Base-by-base conservation (phyloP, 768 basidiomycete genomes). In the Gloeostereum incarnatum region DNA sequence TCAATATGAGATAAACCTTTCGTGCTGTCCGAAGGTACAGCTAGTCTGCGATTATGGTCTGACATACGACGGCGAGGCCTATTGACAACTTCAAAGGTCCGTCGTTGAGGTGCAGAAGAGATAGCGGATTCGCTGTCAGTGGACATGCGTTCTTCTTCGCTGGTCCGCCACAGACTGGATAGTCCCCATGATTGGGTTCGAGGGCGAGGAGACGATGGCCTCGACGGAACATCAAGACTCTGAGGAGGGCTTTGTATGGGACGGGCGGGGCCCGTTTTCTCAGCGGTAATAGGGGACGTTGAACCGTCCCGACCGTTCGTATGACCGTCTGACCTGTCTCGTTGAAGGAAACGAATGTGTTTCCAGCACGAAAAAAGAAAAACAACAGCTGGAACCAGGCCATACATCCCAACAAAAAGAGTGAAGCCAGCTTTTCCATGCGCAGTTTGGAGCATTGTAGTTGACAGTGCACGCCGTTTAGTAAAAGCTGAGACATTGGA, bases 391-490 rank as follows among this genome's bases (percentile, higher is more conserved):
- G 75, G 79, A 13, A 75, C 45, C 29, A 75, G 27, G 22, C 57
- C 62, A 52, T 85, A 88, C 16, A 87, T 58, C 26, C 64, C 66
- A 27, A 73, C 42, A 51, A 81, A 83, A 11, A 89, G 68, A 13
- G 69, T 69, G 30, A 88, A 58, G 23, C 82, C 81, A 1, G 71
- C 77, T 51, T 67, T 63, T 22, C 80, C 74, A 50, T 89, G 87
- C 6, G 56, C 51, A 2, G 86, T 87, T 42, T 59, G 65, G 11
- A 46, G 35, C 30, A 50, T 45, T 29, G 56, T 45, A 9, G 53
- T 47, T 21, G 61, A 52, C 10, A 45, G 36, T 32, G 59, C 51
- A 32, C 65, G 61, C 45, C 58, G n/a, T n/a, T n/a, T 65, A 30
- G 52, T 39, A 5, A 58, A 13, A 29, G 45, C 42, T 21, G 46